A percentile compares a stretch with the other conserved stretches of the same genome.
phyloP scores from a whole-genome alignment of 345 rosid genomes.

The Syzygium aromaticum region DNA sequence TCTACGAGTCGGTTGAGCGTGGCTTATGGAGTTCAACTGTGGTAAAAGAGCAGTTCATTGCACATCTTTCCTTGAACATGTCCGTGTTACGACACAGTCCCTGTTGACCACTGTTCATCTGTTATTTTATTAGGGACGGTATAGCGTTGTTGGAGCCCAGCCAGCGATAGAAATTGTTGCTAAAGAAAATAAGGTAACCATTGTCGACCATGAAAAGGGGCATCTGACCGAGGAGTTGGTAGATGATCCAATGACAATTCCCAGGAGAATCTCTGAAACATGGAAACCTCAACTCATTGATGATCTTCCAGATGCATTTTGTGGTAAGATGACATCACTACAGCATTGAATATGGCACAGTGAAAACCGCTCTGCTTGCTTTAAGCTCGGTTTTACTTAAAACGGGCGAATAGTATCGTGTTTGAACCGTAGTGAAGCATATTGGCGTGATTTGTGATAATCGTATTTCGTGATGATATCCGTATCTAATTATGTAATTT shows the following conservation, averaged over 20 bases:
- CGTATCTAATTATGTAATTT: not conserved
- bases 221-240: conserved; percentile 45
- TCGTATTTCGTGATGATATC: not conserved
- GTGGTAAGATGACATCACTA: conserved; percentile 33
- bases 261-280: conserved; percentile 49
- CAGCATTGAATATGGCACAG: not conserved
- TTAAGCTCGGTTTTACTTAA: not conserved
- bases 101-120: not conserved
- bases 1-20: conserved; percentile 77
- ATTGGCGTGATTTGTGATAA: not conserved
- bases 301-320: conserved; percentile 79
- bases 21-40: conserved; percentile 47
- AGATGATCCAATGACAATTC: conserved; percentile 73
- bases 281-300: conserved; percentile 74
- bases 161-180: conserved; percentile 75
- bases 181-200: conserved; percentile 55
- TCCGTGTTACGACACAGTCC: not conserved
- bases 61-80: not conserved
- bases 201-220: conserved; percentile 62
- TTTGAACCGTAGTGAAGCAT: not conserved
- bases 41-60: conserved; percentile 29
- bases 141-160: conserved; percentile 79
- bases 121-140: conserved; percentile 48
- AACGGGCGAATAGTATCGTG: not conserved
- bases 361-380: not conserved